A percentile compares a stretch with the other conserved stretches of the same genome.
Evolutionary conservation across 2,329 filamentous ascomycete species (phyloP).

Genomic region (Fusarium humuli): DNA sequence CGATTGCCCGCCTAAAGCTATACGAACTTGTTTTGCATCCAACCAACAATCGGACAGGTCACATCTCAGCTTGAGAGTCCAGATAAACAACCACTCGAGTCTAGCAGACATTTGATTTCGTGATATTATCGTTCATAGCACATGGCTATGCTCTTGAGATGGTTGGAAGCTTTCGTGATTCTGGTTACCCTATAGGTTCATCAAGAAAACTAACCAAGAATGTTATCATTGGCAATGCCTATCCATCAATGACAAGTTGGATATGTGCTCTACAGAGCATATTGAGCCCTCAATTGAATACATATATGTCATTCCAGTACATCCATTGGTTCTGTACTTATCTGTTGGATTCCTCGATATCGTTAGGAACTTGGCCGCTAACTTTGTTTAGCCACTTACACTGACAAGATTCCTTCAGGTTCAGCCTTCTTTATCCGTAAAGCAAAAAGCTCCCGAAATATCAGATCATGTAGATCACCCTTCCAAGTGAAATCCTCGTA

Average conservation of each 20-base stretch:
- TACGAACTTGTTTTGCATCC: background rate
- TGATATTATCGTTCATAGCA: background rate
- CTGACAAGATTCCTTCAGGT: rapidly evolving
- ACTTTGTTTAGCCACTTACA: background rate
- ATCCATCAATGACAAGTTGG: too few relatives aligned
- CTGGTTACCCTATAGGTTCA: background rate
- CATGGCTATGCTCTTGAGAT: background rate
- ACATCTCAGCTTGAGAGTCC: too few relatives aligned
- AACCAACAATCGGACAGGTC: too few relatives aligned
- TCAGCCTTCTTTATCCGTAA: too few relatives aligned
- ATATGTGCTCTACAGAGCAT: background rate
- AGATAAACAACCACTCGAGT: too few relatives aligned
- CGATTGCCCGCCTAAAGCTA: too few relatives aligned
- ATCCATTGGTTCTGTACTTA: background rate
- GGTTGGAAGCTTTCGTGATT: background rate
- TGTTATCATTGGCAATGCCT: background rate
- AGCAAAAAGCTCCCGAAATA: too few relatives aligned
- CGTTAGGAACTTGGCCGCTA: background rate
- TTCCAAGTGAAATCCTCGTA: too few relatives aligned
- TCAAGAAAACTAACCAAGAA: background rate
- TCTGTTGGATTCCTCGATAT: background rate
- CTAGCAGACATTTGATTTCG: background rate
- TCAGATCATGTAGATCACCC: background rate
- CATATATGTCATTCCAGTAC: background rate
- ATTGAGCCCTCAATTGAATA: rapidly evolving